Base-by-base conservation (phyloP, 352 stramenopile species). In the Phytophthora hibernalis region DNA sequence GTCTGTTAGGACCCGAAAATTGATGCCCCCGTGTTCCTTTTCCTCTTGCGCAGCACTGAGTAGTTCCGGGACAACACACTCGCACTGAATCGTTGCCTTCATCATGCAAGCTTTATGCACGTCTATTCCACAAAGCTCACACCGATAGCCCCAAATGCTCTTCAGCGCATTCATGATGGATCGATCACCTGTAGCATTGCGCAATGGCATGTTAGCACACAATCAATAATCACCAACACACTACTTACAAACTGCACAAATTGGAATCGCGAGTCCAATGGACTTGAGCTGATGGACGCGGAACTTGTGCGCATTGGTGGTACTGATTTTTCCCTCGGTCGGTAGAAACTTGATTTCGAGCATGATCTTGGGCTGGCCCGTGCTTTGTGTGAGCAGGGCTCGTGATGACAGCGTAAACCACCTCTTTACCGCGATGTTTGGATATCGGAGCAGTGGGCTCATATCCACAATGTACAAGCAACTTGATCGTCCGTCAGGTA, bases 81-180 rank as follows among this genome's bases (percentile, higher is more conserved):
- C 79, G 49, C 86, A 88, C 20, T 87, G 83, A 20, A 81, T 85
- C 64, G 90, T 92, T 47, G 87, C 88, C 50, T 93, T 93, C 85
- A 96, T 95, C 62, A 96, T 93, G 50, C 88, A 96, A 3, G 61
- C 69, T 65, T 96, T 96, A 61, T 96, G 88, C 0, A 92, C 88
- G 47, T 96, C 88, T 47, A 95, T 84, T 10, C 72, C 74, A 61
- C 88, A 96, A 0, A 83, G 68, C 52, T 96, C 88, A 49, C 88
- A 96, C 1, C 88, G 85, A 57, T 95, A 96, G 5, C 88, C 88
- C 85, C 85, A 93, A n/a, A 79, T 54, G 22, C 72, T 80, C 47
- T 93, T 93, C 22, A 93, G 62, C 21, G 88, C 85, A 61, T 93
- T 95, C 69, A 96, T 79, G 38, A 96, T 96, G 6, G 92, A 85